Conservation (phyloP, 352 stramenopile genomes). For the Phytophthora uliginosa region DNA sequence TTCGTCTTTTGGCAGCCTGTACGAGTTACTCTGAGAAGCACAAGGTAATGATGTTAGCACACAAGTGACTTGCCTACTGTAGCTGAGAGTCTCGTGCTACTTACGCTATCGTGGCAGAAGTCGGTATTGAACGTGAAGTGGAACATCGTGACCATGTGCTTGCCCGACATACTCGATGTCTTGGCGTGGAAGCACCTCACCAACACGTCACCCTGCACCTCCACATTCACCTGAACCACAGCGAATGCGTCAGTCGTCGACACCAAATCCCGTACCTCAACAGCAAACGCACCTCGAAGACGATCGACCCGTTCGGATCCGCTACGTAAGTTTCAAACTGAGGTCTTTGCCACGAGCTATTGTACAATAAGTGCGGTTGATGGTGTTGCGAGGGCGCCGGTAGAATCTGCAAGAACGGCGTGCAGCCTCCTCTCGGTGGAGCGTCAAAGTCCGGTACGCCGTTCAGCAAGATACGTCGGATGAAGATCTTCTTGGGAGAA, state of each 20-base stretch:
- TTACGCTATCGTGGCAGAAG: slow-evolving; percentile 79
- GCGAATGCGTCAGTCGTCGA: background rate
- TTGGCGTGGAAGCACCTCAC: slow-evolving; percentile 85
- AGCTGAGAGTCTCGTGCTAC: slow-evolving; percentile 11
- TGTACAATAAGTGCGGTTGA: slow-evolving; percentile 68
- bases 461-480: slow-evolving; percentile 70
- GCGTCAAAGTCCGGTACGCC: slow-evolving; percentile 86
- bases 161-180: slow-evolving; percentile 74
- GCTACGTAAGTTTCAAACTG: slow-evolving; percentile 73
- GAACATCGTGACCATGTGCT: slow-evolving; percentile 89
- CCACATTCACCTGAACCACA: slow-evolving; percentile 63
- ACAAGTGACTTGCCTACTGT: background rate
- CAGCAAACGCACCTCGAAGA: slow-evolving; percentile 52
- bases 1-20: slow-evolving; percentile 65
- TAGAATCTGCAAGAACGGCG: slow-evolving; percentile 73
- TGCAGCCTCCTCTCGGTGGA: slow-evolving; percentile 61
- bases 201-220: slow-evolving; percentile 78
- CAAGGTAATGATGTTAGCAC: background rate
- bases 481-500: slow-evolving; percentile 68
- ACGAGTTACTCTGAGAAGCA: slow-evolving; percentile 45
- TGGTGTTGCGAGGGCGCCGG: slow-evolving; percentile 71
- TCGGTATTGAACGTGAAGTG: slow-evolving; percentile 90
- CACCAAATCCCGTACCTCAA: background rate
- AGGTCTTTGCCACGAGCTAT: slow-evolving; percentile 75
- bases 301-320: slow-evolving; percentile 58